Conservation (phyloP, 768 basidiomycete species). For the Macrolepiota fuliginosa region DNA sequence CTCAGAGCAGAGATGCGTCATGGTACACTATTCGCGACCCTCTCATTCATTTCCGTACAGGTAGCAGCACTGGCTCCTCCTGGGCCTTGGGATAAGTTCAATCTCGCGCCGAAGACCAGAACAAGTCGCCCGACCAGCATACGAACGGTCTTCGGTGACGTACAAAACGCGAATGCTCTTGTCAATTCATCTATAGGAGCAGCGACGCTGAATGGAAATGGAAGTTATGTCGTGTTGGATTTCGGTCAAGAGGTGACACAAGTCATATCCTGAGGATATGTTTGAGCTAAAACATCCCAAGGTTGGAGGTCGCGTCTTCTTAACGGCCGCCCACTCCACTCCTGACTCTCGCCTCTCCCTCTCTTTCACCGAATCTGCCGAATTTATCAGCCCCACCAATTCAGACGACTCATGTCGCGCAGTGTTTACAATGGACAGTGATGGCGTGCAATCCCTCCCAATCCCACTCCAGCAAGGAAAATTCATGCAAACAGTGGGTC, state of each 20-base stretch:
- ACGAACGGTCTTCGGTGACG: constrained; percentile 23
- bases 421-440: constrained; percentile 23
- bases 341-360: constrained; percentile 35
- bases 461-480: constrained; percentile 24
- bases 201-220: constrained; percentile 27
- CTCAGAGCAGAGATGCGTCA: neutral
- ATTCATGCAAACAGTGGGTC: constrained; percentile 33
- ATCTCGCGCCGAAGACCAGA: constrained; percentile 33
- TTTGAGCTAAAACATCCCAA: neutral
- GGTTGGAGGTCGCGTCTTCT: constrained; percentile 26
- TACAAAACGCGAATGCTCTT: constrained; percentile 25
- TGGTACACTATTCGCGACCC: neutral
- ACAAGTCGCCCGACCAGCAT: constrained; percentile 30
- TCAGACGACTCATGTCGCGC: constrained; percentile 40
- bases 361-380: constrained; percentile 48
- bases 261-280: too few relatives aligned
- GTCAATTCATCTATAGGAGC: constrained; percentile 18
- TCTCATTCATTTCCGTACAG: neutral
- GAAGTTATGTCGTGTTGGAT: constrained; percentile 36
- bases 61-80: constrained; percentile 26
- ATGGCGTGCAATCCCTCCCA: constrained; percentile 33
- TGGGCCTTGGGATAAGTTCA: constrained; percentile 45
- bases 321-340: constrained; percentile 25
- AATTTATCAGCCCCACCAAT: constrained; percentile 40
- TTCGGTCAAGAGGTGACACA: constrained; percentile 34